phyloP scores from a whole-genome alignment of 2,329 filamentous ascomycete species.

The Diaporthe aspalathi region DNA sequence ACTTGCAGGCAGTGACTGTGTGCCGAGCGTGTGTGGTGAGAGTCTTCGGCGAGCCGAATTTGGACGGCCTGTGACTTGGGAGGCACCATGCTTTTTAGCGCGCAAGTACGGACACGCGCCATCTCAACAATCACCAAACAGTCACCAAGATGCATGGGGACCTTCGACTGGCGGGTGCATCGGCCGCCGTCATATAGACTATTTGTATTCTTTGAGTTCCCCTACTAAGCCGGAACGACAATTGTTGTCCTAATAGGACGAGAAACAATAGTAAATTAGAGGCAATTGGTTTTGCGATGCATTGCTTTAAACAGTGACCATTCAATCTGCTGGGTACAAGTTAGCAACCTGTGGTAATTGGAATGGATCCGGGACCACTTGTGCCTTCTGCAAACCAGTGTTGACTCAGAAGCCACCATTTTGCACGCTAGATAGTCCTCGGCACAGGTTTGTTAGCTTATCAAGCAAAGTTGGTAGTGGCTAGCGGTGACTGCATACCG shows the following conservation, averaged over 20 bases:
- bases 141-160: conserved; percentile 1
- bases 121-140: background rate
- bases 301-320: background rate
- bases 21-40: too few relatives aligned
- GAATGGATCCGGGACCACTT: background rate
- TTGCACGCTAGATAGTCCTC: background rate
- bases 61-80: too few relatives aligned
- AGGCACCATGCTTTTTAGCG: too few relatives aligned
- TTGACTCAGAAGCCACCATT: background rate
- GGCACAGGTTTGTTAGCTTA: background rate
- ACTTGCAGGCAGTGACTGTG: too few relatives aligned
- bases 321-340: background rate
- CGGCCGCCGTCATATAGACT: background rate
- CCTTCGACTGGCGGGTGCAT: background rate
- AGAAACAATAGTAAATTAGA: background rate
- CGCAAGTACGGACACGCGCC: too few relatives aligned
- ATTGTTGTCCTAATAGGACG: background rate
- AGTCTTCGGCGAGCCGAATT: too few relatives aligned
- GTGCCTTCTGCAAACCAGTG: background rate
- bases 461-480: background rate
- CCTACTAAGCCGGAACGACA: background rate
- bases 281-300: background rate
- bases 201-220: conserved; percentile 14
- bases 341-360: background rate
- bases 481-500: background rate